Evolutionary conservation across 1,139 yeast species (phyloP), one percentile per base, ranked within the genome.

Genomic region (Eremothecium cymbalariae): DNA sequence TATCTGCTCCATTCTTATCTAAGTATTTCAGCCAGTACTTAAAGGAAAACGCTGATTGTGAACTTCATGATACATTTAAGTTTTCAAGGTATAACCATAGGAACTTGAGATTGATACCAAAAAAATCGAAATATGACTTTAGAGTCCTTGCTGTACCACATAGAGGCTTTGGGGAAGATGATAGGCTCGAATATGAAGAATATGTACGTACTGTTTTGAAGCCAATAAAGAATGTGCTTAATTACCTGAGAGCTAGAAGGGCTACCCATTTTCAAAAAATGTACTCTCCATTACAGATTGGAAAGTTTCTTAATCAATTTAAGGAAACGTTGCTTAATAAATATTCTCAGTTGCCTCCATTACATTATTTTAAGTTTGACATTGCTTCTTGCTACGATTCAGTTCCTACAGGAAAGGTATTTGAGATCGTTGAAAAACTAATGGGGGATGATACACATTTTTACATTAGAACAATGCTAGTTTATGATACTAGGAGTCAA

Each of bases 331-430:
- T 66, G 1, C 8, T 51, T 1, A 11, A 34, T 2, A 41, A 46
- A 6, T 25, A 31, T 12, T 32, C 16, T 4, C 32, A 28, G 46
- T 17, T 68, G 1, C 75, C 74, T 0, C 38, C 47, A 8, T 48
- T 79, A 1, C 71, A 63, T 49, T 69, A 72, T 26, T 63, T 80
- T 22, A 84, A 83, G 47, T 81, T 85, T 51, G 98, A 90, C 53
- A 75, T 84, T 50, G 68, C 69, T 38, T 70, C 77, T 11, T 86
- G 96, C 39, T 90, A 78, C 52, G 97, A 90, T 49, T 72, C 77
- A 3, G 64, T 88, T 13, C 78, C 85, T 5, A 73, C 72, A 29
- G 48, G 51, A 0, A 63, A 63, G 37, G 69, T 80, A 1, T 42
- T 65, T 3, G 47, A 58, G 3, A 39, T 53, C 3, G 25, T 63